Evolutionary conservation across 1,284 basidiomycete species (phyloP), one percentile per base, ranked within the genome.

Genomic region (Pseudozyma sp.): DNA sequence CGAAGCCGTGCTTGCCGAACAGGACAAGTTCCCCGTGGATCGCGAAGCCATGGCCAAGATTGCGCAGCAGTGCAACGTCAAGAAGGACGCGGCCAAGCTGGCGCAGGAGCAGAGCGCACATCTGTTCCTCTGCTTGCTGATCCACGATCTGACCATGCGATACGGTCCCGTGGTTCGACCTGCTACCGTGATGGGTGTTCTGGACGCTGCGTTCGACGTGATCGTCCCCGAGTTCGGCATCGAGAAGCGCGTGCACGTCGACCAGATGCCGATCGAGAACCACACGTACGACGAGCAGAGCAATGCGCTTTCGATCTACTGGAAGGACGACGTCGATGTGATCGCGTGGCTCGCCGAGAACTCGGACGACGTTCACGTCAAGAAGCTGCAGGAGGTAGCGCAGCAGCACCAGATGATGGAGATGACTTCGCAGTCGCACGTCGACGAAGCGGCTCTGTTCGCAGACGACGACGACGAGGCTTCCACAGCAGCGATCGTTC

Each of bases 51-150:
- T 98, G 46, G 94, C 94, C 54, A 98, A 99, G 87, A 90, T 97
- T 46, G 96, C 97, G 51, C 96, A 84, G 71, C 86, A 95, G 61
- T 75, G 65, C 74, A 84, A 80, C 74, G 93, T 92, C 79, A 96
- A 96, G 88, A 90, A 91, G 48, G 92, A 94, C 77, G 94, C 94
- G 24, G 93, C 94, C 17, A 89, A 88, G 67, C 88, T 97, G 56
- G 97, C 97, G 14, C 92, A 97, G 86, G 97, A 98, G 85, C 94
- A 98, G 86, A 97, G 94, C 11, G 90, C 90, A 16, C 97, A 99
- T 85, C 87, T 99, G 62, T 97, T 92, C 89, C 89, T 99, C 17
- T 98, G 96, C 85, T 90, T 96, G 71, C 89, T 98, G 62, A 92
- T 99, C 68, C 89, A 92, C 35, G 94, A 98, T 82, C 88, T 99